Percentiles rank a stretch among this genome's conserved stretches.
Evolutionary conservation across 2,329 filamentous ascomycete genomes (phyloP).

Genomic region (Talaromyces sp.): DNA sequence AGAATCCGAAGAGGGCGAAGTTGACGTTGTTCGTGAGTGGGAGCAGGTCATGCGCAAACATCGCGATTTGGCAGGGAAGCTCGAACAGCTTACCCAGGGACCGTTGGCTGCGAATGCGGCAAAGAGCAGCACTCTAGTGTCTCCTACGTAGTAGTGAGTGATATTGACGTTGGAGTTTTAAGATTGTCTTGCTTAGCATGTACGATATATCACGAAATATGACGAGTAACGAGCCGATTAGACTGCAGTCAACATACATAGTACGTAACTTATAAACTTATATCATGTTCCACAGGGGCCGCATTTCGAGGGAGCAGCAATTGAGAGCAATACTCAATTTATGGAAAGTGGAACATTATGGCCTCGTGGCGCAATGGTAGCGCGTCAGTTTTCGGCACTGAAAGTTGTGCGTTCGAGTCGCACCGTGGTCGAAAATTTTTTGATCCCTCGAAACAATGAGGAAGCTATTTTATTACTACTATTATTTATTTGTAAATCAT

Average conservation of each 20-base stretch:
- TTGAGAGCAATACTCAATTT: no score
- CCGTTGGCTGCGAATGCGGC: constrained; percentile 11
- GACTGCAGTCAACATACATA: neutral
- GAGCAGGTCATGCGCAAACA: constrained; percentile 85
- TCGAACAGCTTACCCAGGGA: constrained; percentile 35
- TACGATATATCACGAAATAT: neutral
- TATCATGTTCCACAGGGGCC: no score
- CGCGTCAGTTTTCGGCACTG: constrained; percentile 8
- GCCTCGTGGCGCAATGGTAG: constrained; percentile 8
- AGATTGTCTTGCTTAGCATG: neutral
- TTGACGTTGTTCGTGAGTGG: constrained; percentile 54
- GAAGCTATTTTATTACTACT: no score
- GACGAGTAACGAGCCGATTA: neutral
- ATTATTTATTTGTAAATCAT: neutral
- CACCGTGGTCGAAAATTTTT: neutral
- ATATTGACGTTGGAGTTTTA: constrained; percentile 1
- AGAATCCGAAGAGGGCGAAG: constrained; percentile 43
- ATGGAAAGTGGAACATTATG: no score
- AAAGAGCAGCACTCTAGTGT: constrained; percentile 14
- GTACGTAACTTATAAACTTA: no score
- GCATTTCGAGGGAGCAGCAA: no score
- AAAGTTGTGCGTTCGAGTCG: constrained; percentile 11
- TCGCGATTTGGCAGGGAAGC: constrained; percentile 70
- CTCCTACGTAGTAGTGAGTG: neutral
- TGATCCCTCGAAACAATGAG: no score